Base-by-base conservation (phyloP, 495 filamentous ascomycete genomes). In the Pyrenula aspistea region DNA sequence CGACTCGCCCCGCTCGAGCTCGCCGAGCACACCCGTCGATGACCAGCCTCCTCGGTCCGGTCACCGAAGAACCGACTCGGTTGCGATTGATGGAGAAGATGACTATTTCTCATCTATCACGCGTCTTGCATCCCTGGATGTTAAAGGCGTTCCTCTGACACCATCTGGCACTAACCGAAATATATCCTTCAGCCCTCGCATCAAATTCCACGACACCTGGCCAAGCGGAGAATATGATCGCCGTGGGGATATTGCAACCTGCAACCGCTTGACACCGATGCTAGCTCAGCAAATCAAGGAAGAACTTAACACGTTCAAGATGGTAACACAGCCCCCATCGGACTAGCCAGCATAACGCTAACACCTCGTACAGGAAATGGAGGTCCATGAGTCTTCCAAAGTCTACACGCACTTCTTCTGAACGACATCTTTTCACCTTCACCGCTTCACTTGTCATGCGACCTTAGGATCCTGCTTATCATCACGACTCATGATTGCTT, bases 371-470 rank as follows among this genome's bases (percentile, higher is more conserved):
- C 60, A 98, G 94, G 93, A 99, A 73, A 99, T 99, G 93, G 93
- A 97, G 77, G 93, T 99, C 66, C 93, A 99, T 67, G 91, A 96
- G 73, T 87, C 86, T 68, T 97, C 94, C 56, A 97, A 97, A 72
- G 87, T 96, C 62, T 95, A 97, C 78, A 99, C 93, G 63, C 93
- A 99, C 80, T 99, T 97, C 81, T 96, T 99, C 76, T 99, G 63
- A 74, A 42, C 31, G 8, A 42, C 15, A 4, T 15, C 31, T 8
- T 15, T 8, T 42, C 15, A 42, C 15, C 31, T 42, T 15, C 4
- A 42, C 31, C 31, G 15, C 4, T 42, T 42, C 31, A 42, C 15
- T 42, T 42, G 31, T 42, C 31, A 42, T 15, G 31, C 31, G 8
- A 42, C 15, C 31, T 15, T 15, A 42, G 15, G 15, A 42, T 42